phyloP scores from a whole-genome alignment of 75 land plant species.

The Isoetes taiwanensis region DNA sequence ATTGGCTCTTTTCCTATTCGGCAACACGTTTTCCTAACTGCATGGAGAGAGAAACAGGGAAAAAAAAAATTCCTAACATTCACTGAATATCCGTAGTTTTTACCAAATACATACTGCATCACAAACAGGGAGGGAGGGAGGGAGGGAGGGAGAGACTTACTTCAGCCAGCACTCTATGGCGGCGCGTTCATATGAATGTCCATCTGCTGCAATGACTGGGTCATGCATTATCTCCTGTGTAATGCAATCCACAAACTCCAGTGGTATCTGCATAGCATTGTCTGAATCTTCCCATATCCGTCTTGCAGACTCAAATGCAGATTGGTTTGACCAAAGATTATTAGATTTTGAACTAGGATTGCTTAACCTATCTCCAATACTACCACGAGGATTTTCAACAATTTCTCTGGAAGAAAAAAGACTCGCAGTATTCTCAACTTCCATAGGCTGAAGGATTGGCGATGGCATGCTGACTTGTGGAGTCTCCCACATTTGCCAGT shows the following conservation, averaged over 20 bases:
- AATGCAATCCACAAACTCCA: constrained; percentile 29
- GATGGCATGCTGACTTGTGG: no score
- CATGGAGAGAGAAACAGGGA: no score
- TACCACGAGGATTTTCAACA: background rate
- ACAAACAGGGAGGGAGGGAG: no score
- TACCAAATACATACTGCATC: background rate
- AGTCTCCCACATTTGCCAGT: constrained; percentile 18
- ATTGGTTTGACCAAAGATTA: constrained; percentile 17
- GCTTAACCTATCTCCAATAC: background rate
- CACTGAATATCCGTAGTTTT: background rate
- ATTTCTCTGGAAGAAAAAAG: no score
- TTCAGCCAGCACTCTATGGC: constrained; percentile 18
- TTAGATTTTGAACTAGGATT: constrained; percentile 7
- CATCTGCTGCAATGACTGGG: constrained; percentile 25
- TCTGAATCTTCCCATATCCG: constrained; percentile 16
- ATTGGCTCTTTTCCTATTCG: no score
- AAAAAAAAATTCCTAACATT: no score
- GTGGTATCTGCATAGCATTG: constrained; percentile 9
- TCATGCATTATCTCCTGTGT: constrained; percentile 21
- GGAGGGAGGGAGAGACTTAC: constrained; percentile 29
- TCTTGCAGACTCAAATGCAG: constrained; percentile 6
- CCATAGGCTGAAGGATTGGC: no score
- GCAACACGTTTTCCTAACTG: no score
- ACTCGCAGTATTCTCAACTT: no score
- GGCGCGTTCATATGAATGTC: constrained; percentile 22